Evolutionary conservation across 2,329 filamentous ascomycete species (phyloP), one percentile per base, ranked within the genome.

Genomic region (Tothia fuscella): DNA sequence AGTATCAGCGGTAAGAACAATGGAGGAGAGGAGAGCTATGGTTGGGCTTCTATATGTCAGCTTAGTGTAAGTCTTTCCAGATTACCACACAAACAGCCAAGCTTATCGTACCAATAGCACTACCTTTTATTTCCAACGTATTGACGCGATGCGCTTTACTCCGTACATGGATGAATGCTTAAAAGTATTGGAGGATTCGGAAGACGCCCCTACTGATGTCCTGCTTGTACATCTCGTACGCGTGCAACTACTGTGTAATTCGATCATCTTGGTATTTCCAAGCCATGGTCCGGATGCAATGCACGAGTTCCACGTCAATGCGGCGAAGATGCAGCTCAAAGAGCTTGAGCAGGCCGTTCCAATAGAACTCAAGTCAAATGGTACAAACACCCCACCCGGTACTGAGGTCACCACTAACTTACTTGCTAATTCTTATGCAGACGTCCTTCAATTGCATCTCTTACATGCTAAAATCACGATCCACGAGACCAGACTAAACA

Each of bases 91-190:
- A n/a, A 52, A 42, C 35, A 53, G 53, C 3, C 50, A 56, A 3
- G 49, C 51, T 3, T 44, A 44, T 40, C 5, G 41, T 48, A 41
- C 38, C 45, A 4, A 41, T 65, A 59, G 44, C 54, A 55, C 43
- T 53, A n/a, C 59, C 36, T 58, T 52, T 3, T 67, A 60, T 40
- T 57, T 72, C 12, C 65, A 64, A 19, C 65, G 66, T 34, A 61
- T 66, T 38, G 72, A 77, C 40, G 50, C 64, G 2, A 58, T 79
- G 37, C 62, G 60, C 2, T 81, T 76, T 76, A 76, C 68, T 1
- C 49, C 67, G 2, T 67, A 76, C 39, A 68, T 80, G 61, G 73
- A 77, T 22, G 72, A 78, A 26, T 72, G 67, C 26, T 57, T 79
- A 1, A 54, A 62, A 4, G 48, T 63, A 2, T 56, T 80, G 0